phyloP scores from a whole-genome alignment of 768 basidiomycete genomes.

The Tremella yokohamensis region DNA sequence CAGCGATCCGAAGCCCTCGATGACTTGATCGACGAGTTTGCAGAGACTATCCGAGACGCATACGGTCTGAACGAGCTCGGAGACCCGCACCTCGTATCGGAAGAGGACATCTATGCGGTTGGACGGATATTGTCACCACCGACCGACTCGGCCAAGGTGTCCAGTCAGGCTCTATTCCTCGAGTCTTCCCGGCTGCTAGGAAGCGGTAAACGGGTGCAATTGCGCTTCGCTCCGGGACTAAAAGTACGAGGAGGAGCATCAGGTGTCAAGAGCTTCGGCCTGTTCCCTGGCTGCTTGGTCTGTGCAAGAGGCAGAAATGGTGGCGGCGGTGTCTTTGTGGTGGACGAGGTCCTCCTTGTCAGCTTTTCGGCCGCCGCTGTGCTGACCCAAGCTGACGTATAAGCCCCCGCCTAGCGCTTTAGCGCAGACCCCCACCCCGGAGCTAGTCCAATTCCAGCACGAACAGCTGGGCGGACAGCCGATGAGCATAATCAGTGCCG shows the following conservation, averaged over 20 bases:
- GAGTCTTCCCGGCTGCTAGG: conserved; percentile 79
- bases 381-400: neutral
- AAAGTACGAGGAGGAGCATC: conserved; percentile 64
- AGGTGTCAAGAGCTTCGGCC: conserved; percentile 64
- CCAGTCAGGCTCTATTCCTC: conserved; percentile 68
- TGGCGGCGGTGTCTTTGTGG: conserved; percentile 80
- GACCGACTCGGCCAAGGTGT: conserved; percentile 62
- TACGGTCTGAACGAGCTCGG: conserved; percentile 71
- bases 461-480: conserved; percentile 53
- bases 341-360: conserved; percentile 75
- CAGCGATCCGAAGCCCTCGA: conserved; percentile 82
- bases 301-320: conserved; percentile 86
- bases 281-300: conserved; percentile 86
- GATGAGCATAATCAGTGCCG: conserved; percentile 68
- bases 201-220: conserved; percentile 59
- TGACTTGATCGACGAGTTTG: conserved; percentile 79
- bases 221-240: conserved; percentile 65
- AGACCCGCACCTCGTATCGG: conserved; percentile 65
- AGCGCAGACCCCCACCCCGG: conserved; percentile 49
- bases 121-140: conserved; percentile 58
- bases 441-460: conserved; percentile 53
- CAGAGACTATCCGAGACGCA: conserved; percentile 65
- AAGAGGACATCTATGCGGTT: conserved; percentile 67
- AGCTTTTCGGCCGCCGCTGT: conserved; percentile 45
- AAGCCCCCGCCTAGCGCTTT: conserved; percentile 65